Conservation (phyloP, 2,329 filamentous ascomycete genomes). For the Diplodia intermedia region DNA sequence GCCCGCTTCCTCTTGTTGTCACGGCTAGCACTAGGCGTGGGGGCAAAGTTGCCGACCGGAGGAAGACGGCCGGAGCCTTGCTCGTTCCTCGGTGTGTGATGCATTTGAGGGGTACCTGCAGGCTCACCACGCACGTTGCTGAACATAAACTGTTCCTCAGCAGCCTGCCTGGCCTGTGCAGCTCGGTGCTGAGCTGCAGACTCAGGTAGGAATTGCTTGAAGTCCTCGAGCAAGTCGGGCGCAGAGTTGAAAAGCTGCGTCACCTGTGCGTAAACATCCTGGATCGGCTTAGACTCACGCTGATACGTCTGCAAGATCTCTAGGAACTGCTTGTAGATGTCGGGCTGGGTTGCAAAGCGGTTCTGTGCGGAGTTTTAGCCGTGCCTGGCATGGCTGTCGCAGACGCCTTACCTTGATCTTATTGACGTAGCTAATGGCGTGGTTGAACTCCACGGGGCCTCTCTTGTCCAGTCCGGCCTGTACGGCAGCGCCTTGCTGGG, state of each 20-base stretch:
- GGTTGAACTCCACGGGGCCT: constrained; percentile 97
- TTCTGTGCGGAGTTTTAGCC: constrained; percentile 65
- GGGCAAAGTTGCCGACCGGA: constrained; percentile 92
- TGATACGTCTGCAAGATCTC: constrained; percentile 99
- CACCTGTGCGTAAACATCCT: constrained; percentile 97
- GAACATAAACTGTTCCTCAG: constrained; percentile 72
- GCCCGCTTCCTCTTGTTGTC: constrained; percentile 85
- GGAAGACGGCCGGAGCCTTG: constrained; percentile 66
- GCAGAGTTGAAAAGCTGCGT: constrained; percentile 92
- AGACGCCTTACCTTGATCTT: constrained; percentile 87
- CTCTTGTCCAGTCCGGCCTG: constrained; percentile 75
- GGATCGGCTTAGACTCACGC: constrained; percentile 95
- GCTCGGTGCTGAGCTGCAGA: constrained; percentile 69
- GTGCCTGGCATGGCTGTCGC: not conserved
- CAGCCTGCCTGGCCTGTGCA: constrained; percentile 62
- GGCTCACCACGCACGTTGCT: constrained; percentile 67
- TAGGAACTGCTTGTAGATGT: constrained; percentile 99
- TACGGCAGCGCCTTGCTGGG: constrained; percentile 56
- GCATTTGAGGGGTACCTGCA: constrained; percentile 52
- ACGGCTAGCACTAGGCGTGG: constrained; percentile 80
- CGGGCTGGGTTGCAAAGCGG: constrained; percentile 92
- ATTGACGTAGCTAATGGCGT: constrained; percentile 98
- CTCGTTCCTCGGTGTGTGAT: constrained; percentile 58
- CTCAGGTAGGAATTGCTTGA: constrained; percentile 97
- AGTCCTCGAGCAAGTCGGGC: constrained; percentile 94